Conservation (phyloP, 768 basidiomycete genomes). For the Boletellus ananiceps region DNA sequence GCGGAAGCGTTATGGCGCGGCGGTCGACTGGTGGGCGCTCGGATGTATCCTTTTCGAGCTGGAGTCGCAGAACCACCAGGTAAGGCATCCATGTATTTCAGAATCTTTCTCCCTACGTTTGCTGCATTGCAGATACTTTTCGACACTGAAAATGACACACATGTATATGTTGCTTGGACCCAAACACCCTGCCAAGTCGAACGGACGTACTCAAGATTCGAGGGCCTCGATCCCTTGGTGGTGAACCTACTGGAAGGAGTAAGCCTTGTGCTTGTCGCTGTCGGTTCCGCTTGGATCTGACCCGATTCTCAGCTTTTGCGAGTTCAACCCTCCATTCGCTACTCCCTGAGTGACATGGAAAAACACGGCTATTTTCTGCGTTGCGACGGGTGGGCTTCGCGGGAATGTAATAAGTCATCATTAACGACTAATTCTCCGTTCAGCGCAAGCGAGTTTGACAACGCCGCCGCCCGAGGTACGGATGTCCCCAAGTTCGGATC, state of each 20-base stretch:
- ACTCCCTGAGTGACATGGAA: slow-evolving; percentile 18
- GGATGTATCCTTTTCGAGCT: slow-evolving; percentile 41
- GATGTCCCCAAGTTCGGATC: not conserved
- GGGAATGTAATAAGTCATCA: not conserved
- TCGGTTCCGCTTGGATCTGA: not conserved
- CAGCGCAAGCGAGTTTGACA: slow-evolving; percentile 23
- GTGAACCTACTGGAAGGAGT: slow-evolving; percentile 33
- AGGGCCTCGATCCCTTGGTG: slow-evolving; percentile 17
- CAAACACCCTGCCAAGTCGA: slow-evolving; percentile 1
- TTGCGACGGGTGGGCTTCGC: slow-evolving; percentile 18
- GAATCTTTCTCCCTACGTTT: not conserved
- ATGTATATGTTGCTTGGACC: slow-evolving; percentile 21
- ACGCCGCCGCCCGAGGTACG: slow-evolving; percentile 20
- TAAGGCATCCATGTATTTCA: slow-evolving; percentile 7
- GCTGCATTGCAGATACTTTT: slow-evolving; percentile 30
- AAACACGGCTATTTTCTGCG: slow-evolving; percentile 22
- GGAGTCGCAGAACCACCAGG: slow-evolving; percentile 26
- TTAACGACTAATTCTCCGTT: slow-evolving; percentile 4
- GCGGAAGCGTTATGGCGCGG: slow-evolving; percentile 26
- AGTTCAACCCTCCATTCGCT: slow-evolving; percentile 12
- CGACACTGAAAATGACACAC: slow-evolving; percentile 17
- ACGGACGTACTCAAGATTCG: slow-evolving; percentile 22
- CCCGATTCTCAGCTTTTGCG: slow-evolving; percentile 17
- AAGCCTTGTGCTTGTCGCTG: not conserved
- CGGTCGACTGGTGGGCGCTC: slow-evolving; percentile 41